Base-by-base conservation (phyloP, 2,329 filamentous ascomycete genomes). In the Paecilomyces formosus region DNA sequence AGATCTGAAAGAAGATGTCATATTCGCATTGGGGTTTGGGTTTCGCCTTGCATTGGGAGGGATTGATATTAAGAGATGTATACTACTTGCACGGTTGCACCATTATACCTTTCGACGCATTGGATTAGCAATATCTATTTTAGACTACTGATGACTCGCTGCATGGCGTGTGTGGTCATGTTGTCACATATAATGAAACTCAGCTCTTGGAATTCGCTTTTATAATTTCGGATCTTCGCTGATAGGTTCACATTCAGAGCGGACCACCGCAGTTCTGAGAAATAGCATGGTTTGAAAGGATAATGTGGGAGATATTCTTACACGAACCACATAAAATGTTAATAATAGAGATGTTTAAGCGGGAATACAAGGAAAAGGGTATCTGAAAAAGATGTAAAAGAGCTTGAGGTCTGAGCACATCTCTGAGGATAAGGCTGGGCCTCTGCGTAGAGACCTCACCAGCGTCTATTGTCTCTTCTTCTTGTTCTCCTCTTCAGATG, bases 391-490 rank as follows among this genome's bases (percentile, higher is more conserved):
- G 39, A 45, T 11, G 39, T 45, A 9, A 31, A 12, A 54, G 30
- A 26, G 24, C 30, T 26, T 33, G 15, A 54, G 30, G 13, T 9
- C 26, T 15, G 12, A 31, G 6, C 3, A 28, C 8, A 28, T 24
- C 13, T 11, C n/a, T 6, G 61, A 62, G 61, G 58, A 56, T 58
- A 60, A 60, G 15, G 39, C 18, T 3, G 15, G 39, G n/a, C 5
- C 7, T 15, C 50, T 49, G 50, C 57, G 53, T 26, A 56, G 56
- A 18, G 54, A 33, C 55, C 31, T 28, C n/a, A n/a, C n/a, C 6
- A 15, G n/a, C 21, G 18, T 55, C 69, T 61, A 74, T 62, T 72
- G 68, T 60, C 69, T 69, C 63, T 73, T 75, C 63, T 73, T 74
- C 56, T 63, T 67, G 45, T 24, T 58, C 4, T 69, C 66, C 39